These are phyloP conservation scores for Rhinocladiella similis DNA, from an alignment of 2,329 filamentous ascomycete genomes.

Conservation along the genomic window DNA sequence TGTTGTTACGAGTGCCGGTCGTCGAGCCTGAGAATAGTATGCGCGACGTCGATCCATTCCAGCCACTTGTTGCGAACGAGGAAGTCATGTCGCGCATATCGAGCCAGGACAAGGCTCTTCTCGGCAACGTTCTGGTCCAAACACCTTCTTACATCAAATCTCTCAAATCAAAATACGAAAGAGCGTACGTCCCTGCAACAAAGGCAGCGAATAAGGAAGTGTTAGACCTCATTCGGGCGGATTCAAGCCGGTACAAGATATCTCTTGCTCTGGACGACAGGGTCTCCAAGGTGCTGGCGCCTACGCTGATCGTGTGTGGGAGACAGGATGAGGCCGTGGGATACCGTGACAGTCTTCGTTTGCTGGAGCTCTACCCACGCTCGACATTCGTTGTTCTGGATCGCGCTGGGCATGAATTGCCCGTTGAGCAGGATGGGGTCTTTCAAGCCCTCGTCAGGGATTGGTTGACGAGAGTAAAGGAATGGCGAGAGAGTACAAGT, in stretches of 20 bases:
- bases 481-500: not conserved
- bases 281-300: conserved; percentile 30
- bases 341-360: conserved; percentile 33
- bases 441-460: conserved; percentile 34
- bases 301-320: conserved; percentile 33
- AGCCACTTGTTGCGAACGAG: conserved; percentile 29
- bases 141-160: conserved; percentile 30
- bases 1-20: conserved; percentile 33
- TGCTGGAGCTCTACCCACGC: conserved; percentile 31
- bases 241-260: conserved; percentile 31
- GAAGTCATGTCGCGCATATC: conserved; percentile 30
- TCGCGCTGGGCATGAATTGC: conserved; percentile 32
- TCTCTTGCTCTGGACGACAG: conserved; percentile 25
- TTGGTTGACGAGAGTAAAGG: conserved; percentile 27
- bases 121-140: conserved; percentile 32
- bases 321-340: conserved; percentile 33
- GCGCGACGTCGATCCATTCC: conserved; percentile 32
- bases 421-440: conserved; percentile 31
- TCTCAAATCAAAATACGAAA: conserved; percentile 29
- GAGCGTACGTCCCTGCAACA: conserved; percentile 20
- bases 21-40: conserved; percentile 29
- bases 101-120: conserved; percentile 26
- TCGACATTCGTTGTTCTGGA: conserved; percentile 29
- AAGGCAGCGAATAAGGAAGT: conserved; percentile 27
- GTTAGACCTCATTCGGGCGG: conserved; percentile 32